Percentiles rank a stretch among this genome's conserved stretches.
These are phyloP conservation scores for Gomphus sp. DNA, from an alignment of 1,284 basidiomycete genomes.

Conservation along the genomic window DNA sequence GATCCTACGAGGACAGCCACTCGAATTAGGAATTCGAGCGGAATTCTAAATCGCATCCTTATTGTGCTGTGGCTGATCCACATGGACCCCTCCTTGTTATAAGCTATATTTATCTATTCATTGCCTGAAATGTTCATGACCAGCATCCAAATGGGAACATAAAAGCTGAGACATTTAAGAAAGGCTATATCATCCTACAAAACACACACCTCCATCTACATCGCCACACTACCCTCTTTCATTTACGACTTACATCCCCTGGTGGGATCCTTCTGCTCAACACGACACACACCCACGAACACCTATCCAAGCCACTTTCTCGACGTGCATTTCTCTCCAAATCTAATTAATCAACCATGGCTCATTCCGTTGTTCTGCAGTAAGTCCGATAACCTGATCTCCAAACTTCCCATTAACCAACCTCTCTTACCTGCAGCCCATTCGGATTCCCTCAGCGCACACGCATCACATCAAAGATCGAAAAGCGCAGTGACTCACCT, in stretches of 20 bases:
- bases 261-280: background rate
- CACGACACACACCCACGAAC: background rate
- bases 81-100: too few species aligned
- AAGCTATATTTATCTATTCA: background rate
- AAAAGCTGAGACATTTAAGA: background rate
- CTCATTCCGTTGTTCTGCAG: background rate
- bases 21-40: too few species aligned
- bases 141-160: background rate
- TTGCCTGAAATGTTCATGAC: background rate
- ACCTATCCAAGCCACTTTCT: background rate
- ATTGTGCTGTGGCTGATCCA: background rate
- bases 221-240: background rate
- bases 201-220: background rate
- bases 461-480: background rate
- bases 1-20: too few species aligned
- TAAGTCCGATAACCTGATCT: background rate
- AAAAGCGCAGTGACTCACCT: background rate
- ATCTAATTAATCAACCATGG: background rate
- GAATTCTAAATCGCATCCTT: background rate
- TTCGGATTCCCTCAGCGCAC: background rate
- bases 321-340: background rate
- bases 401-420: background rate
- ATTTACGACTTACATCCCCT: background rate
- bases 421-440: background rate
- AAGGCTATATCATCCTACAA: background rate